Evolutionary conservation across 257 asterid species (phyloP).

Genomic region (Solanum tarapatanum): DNA sequence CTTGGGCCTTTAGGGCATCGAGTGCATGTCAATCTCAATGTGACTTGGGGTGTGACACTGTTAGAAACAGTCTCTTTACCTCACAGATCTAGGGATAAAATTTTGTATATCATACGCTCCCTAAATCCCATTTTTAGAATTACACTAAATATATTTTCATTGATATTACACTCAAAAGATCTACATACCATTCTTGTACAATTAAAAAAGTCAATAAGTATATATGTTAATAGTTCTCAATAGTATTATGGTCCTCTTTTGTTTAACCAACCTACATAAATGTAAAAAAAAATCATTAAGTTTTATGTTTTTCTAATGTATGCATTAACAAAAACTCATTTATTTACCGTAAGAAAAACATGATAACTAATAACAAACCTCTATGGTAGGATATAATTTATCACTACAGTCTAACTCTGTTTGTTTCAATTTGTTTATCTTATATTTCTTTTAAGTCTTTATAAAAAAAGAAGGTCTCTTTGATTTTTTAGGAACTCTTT

Average conservation of each 20-base stretch:
- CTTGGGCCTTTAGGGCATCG: background rate
- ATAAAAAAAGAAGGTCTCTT: too few relatives aligned
- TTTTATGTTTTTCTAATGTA: background rate
- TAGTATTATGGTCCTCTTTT: background rate
- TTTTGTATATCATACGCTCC: background rate
- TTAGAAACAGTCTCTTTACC: background rate
- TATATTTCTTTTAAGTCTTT: background rate
- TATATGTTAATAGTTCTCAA: background rate
- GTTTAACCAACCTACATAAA: background rate
- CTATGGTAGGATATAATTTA: background rate
- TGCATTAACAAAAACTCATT: background rate
- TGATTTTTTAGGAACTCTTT: background rate
- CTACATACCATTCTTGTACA: background rate
- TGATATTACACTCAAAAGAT: background rate
- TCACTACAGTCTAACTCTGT: background rate
- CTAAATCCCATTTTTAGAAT: background rate
- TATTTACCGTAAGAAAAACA: too few relatives aligned
- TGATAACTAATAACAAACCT: background rate
- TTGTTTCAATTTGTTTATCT: background rate
- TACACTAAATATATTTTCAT: background rate
- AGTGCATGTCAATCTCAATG: background rate
- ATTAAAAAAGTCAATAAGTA: background rate
- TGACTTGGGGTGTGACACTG: background rate
- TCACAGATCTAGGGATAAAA: too few relatives aligned
- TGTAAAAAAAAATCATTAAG: too few relatives aligned